phyloP scores from a whole-genome alignment of 2,329 filamentous ascomycete species.

The Nemania abortiva region DNA sequence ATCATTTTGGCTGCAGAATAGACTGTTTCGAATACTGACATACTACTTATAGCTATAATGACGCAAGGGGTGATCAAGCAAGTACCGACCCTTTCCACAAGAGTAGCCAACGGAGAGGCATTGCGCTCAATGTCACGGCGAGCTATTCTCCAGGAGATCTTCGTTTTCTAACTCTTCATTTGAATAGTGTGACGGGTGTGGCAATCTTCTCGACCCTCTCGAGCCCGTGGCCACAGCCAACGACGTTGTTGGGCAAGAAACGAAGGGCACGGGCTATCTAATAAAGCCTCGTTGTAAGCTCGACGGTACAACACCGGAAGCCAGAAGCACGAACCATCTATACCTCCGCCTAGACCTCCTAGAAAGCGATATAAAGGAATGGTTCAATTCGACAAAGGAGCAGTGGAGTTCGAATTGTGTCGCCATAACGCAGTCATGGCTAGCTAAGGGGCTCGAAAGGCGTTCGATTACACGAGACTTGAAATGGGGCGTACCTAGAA shows the following conservation, averaged over 20 bases:
- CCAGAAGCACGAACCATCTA: constrained; percentile 87
- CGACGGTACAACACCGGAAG: constrained; percentile 83
- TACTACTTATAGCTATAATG: constrained; percentile 49
- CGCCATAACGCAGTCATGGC: constrained; percentile 83
- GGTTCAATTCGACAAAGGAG: constrained; percentile 78
- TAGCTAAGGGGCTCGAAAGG: constrained; percentile 84
- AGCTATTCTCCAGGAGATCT: neutral
- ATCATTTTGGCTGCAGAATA: neutral
- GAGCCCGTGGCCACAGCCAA: constrained; percentile 60
- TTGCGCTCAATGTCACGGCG: neutral
- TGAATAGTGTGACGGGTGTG: constrained; percentile 74
- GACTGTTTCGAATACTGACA: neutral
- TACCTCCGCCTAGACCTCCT: constrained; percentile 89
- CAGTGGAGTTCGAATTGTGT: constrained; percentile 83
- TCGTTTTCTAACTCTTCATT: neutral
- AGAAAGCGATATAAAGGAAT: constrained; percentile 80
- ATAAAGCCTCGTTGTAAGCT: constrained; percentile 77
- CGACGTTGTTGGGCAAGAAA: constrained; percentile 43
- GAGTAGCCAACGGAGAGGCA: neutral
- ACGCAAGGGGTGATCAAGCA: constrained; percentile 62
- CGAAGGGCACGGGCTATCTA: constrained; percentile 58
- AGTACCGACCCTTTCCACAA: constrained; percentile 15
- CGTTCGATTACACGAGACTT: constrained; percentile 93
- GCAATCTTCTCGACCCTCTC: constrained; percentile 76
- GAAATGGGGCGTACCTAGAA: constrained; percentile 79